Base-by-base conservation (phyloP, 305 asterid species). In the Solanum aculeatissimum region DNA sequence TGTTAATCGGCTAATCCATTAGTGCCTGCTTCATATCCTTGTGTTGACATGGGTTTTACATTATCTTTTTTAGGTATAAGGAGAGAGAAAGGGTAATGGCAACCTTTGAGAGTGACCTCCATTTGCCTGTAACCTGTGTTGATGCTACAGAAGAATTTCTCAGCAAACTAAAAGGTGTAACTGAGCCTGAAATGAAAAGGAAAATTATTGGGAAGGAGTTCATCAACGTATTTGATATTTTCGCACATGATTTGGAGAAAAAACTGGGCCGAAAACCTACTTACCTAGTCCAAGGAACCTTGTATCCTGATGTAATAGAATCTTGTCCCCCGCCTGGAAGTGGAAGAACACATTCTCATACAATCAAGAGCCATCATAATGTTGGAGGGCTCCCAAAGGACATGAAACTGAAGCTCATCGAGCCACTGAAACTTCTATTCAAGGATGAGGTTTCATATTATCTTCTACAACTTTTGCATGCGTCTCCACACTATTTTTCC, bases 241-340 rank as follows among this genome's bases (percentile, higher is more conserved):
- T 93, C 81, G 96, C 94, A 23, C 94, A 91, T 40, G 95, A 91
- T 40, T 87, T 97, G 82, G 97, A 95, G 91, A 79, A 89, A 78
- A 92, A 91, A 71, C 83, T 92, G 23, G 98, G 97, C n/a, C 93
- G 70, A 80, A 93, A 87, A 77, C 97, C 98, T 53, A 70, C 90
- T 77, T 95, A 90, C 89, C 90, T 95, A 85, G 98, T 94, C 86
- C 99, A 97, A 90, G 99, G 99, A 86, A 97, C 99, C 10, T 85
- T 97, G 90, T 97, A 97, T 83, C 99, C 99, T 27, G 99, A 97
- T 85, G 96, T 97, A 85, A 97, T 97, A 49, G 99, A 97, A 86
- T 97, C 99, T 58, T 95, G 98, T 87, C 98, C 98, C 1, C 99
- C 99, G 75, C 98, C 99, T 70, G 99, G 99, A 86, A 97, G 95